These are phyloP conservation scores for Hypoxylon lienhwacheense DNA, from an alignment of 495 filamentous ascomycete genomes.

Conservation along the genomic window DNA sequence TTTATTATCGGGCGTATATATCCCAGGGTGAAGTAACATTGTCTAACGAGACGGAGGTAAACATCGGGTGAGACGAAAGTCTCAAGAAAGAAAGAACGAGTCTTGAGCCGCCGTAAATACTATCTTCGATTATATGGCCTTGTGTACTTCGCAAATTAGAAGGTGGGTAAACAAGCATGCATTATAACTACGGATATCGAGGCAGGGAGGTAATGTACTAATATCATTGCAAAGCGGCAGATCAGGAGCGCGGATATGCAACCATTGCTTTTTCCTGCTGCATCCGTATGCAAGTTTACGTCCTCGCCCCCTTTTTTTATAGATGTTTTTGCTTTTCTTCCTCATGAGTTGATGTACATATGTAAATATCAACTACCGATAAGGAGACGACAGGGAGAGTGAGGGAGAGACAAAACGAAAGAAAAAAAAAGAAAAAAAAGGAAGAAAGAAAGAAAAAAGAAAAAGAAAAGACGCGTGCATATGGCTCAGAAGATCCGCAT, in stretches of 20 bases:
- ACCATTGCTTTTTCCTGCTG: slow-evolving; percentile 17
- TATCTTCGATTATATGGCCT: slow-evolving; percentile 7
- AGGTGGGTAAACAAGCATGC: slow-evolving; percentile 1
- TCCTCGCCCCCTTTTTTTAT: too few species aligned
- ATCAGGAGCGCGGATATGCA: slow-evolving; percentile 21
- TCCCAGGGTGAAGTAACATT: too few species aligned
- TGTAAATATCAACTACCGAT: neutral
- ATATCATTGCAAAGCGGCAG: neutral
- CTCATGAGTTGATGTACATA: neutral
- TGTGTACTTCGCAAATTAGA: slow-evolving; percentile 1
- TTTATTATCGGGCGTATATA: too few species aligned
- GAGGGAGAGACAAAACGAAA: too few species aligned
- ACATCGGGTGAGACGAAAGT: too few species aligned
- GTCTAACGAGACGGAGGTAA: too few species aligned
- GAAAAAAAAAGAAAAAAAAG: too few species aligned
- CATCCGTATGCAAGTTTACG: slow-evolving; percentile 7
- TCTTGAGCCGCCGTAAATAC: neutral
- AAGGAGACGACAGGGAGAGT: too few species aligned
- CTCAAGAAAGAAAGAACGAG: too few species aligned
- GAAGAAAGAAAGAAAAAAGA: too few species aligned
- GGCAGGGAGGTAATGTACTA: slow-evolving; percentile 4
- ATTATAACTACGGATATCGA: neutral
- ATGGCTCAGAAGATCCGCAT: neutral
- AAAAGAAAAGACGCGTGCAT: too few species aligned
- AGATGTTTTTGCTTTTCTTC: neutral